Evolutionary conservation across 208 protist genomes (phyloP).

Genomic region (Leishmania braziliensis): DNA sequence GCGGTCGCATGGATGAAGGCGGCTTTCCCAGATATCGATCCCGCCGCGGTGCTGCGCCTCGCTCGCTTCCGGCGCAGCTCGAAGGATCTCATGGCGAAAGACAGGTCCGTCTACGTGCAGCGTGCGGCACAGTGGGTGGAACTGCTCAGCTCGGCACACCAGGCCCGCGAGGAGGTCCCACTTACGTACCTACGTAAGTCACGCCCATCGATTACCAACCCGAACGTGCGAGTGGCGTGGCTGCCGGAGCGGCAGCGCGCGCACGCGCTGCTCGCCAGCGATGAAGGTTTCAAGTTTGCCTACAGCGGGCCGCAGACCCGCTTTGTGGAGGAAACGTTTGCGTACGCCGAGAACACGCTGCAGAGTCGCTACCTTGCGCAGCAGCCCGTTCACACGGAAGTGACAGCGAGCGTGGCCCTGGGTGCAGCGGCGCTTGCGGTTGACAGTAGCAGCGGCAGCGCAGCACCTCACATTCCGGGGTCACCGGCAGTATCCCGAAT

Average conservation of each 20-base stretch:
- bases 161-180: constrained; percentile 63
- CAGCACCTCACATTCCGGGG: not conserved
- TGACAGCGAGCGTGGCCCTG: constrained; percentile 38
- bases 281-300: constrained; percentile 75
- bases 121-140: constrained; percentile 78
- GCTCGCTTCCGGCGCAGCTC: constrained; percentile 62
- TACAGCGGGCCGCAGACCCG: constrained; percentile 53
- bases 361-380: constrained; percentile 72
- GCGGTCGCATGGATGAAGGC: constrained; percentile 64
- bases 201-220: constrained; percentile 62
- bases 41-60: constrained; percentile 66
- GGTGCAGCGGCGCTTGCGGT: constrained; percentile 5
- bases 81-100: constrained; percentile 77
- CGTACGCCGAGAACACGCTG: constrained; percentile 67
- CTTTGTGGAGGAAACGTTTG: constrained; percentile 82
- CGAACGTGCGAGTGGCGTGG: constrained; percentile 83
- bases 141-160: constrained; percentile 60
- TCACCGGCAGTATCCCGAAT: constrained; percentile 27
- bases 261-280: constrained; percentile 67
- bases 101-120: constrained; percentile 62
- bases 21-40: constrained; percentile 73
- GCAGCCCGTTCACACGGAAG: constrained; percentile 74
- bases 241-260: constrained; percentile 48
- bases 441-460: constrained; percentile 9
- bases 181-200: constrained; percentile 89